Evolutionary conservation across 257 asterid species (phyloP), one percentile per base, ranked within the genome.

Genomic region (Apocynum venetum): DNA sequence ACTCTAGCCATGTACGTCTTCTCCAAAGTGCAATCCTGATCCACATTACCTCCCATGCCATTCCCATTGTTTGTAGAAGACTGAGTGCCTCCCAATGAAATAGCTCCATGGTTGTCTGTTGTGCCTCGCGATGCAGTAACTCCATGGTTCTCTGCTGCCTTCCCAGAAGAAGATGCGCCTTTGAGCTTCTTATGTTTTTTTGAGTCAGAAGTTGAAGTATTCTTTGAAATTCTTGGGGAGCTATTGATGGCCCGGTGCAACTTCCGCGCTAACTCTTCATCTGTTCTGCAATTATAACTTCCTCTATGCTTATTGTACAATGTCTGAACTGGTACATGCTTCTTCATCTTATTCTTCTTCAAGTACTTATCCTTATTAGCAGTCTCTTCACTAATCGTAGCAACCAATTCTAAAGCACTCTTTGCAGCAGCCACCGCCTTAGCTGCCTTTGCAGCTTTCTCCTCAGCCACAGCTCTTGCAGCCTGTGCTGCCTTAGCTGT

Each of bases 341-440:
- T 81, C 82, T 77, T 77, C 82, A 48, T 66, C 76, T 81, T 81
- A 67, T 77, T 81, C 82, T 81, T 81, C 73, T 73, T 81, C 76
- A 74, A 64, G 64, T 65, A 71, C 66, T 59, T 81, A 2, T 81
- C 84, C 1, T 71, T 72, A 69, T 70, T 60, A 49, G 71, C 75
- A 85, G 84, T 78, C 76, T 81, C 89, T 66, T 89, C 96, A 10
- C 91, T 81, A 64, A 92, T 79, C 52, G 77, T 85, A 71, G 95
- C 90, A 55, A 94, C 96, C 71, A 91, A 87, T 78, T 90, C 97
- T 78, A 94, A 82, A 43, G 98, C 98, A 75, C 75, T 87, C 89
- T 88, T 94, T 65, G 98, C 98, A 77, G 95, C 95, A 64, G 96
- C 90, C 78, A 92, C 89, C 10, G 97, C 97, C 86, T 81, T 91